phyloP scores from a whole-genome alignment of 495 filamentous ascomycete genomes.

The Pseudoneurospora amorphoporcata region DNA sequence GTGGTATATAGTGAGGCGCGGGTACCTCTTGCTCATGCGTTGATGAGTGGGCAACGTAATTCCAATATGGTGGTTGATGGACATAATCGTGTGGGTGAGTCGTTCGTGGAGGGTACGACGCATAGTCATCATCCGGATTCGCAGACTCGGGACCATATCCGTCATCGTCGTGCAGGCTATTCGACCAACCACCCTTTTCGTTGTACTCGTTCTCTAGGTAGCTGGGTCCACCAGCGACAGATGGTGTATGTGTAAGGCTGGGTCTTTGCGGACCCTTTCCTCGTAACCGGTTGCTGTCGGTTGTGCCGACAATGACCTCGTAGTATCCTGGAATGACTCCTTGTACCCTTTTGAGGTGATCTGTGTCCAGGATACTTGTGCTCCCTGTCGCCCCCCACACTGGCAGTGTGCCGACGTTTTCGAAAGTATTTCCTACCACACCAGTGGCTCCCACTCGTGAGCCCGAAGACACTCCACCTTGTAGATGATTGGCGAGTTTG shows the following conservation, averaged over 20 bases:
- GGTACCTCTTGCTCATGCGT: constrained; percentile 12
- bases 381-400: constrained; percentile 39
- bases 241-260: constrained; percentile 13
- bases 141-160: constrained; percentile 8
- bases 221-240: constrained; percentile 2
- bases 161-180: constrained; percentile 2
- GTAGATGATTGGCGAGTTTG: constrained; percentile 54
- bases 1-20: constrained; percentile 34
- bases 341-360: constrained; percentile 74
- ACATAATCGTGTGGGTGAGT: constrained; percentile 1
- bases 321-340: constrained; percentile 74
- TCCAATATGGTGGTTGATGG: constrained; percentile 18
- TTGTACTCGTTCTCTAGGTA: constrained; percentile 1
- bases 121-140: constrained; percentile 15
- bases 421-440: constrained; percentile 17
- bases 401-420: constrained; percentile 24
- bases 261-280: constrained; percentile 35
- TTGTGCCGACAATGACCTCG: constrained; percentile 81
- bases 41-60: constrained; percentile 1
- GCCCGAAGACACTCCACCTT: constrained; percentile 31
- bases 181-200: constrained; percentile 10
- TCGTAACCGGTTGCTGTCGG: constrained; percentile 58
- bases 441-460: constrained; percentile 5
- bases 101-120: constrained; percentile 9
- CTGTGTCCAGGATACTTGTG: constrained; percentile 79